A percentile compares a stretch with the other conserved stretches of the same genome.
Evolutionary conservation across 2,329 filamentous ascomycete genomes (phyloP).

Genomic region (Ceratocystis alfenasii): DNA sequence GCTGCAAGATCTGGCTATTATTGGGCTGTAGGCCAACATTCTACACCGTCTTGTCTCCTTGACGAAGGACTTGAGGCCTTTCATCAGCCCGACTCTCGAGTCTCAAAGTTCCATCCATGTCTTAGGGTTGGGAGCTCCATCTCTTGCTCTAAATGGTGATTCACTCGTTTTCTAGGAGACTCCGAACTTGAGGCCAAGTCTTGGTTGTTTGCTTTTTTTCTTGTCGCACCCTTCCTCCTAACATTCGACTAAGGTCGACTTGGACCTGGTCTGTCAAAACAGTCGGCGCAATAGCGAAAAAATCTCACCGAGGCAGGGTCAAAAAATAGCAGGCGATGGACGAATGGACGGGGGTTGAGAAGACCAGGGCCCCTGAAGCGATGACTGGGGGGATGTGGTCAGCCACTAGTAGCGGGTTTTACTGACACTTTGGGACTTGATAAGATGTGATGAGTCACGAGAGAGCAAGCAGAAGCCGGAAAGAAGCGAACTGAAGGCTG

Average conservation of each 20-base stretch:
- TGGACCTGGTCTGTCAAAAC: neutral
- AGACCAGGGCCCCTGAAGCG: neutral
- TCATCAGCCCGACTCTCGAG: too few species aligned
- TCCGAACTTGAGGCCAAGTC: neutral
- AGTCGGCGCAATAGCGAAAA: slow-evolving; percentile 1
- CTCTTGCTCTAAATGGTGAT: neutral
- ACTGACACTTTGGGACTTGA: too few species aligned
- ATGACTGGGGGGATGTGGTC: too few species aligned
- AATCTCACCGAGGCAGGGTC: neutral
- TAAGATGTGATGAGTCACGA: too few species aligned
- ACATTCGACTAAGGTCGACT: too few species aligned
- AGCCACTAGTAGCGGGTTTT: too few species aligned
- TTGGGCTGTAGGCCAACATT: too few species aligned
- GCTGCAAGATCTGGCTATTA: too few species aligned
- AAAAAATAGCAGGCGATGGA: neutral
- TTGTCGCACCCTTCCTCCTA: neutral
- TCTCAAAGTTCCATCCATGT: neutral
- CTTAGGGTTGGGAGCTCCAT: neutral
- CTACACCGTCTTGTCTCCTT: too few species aligned
- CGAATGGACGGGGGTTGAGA: neutral
- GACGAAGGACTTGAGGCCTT: too few species aligned
- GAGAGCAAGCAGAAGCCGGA: too few species aligned
- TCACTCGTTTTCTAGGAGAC: neutral
- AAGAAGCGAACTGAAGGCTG: too few species aligned
- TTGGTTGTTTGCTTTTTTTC: neutral